phyloP scores from a whole-genome alignment of 352 stramenopile species.

The Detonula confervacea region DNA sequence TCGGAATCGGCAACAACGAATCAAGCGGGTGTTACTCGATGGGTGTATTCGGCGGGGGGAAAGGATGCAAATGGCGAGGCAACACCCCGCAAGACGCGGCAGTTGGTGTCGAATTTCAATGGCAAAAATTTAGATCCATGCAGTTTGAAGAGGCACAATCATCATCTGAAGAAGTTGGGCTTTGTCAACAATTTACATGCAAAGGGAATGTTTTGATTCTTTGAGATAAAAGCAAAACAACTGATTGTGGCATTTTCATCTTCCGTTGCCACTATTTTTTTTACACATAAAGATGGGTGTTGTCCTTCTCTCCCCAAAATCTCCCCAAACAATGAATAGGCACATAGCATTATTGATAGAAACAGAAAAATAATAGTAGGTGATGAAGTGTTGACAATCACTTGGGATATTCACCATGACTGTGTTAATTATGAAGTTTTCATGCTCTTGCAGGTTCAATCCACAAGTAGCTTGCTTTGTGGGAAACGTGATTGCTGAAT shows the following conservation, averaged over 20 bases:
- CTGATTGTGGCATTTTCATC: too few species aligned
- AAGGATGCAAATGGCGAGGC: constrained; percentile 37
- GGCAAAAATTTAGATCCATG: constrained; percentile 80
- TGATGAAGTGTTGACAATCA: too few species aligned
- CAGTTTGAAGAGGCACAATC: constrained; percentile 69
- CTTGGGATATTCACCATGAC: too few species aligned
- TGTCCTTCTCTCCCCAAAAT: too few species aligned
- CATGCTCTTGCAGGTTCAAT: constrained; percentile 8
- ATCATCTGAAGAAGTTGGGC: constrained; percentile 65
- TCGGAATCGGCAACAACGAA: constrained; percentile 27
- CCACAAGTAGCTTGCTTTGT: constrained; percentile 4
- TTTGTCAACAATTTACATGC: constrained; percentile 83
- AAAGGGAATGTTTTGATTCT: constrained; percentile 76
- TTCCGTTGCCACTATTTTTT: too few species aligned
- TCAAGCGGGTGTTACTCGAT: constrained; percentile 49
- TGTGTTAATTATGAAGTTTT: too few species aligned
- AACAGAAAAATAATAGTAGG: constrained; percentile 2
- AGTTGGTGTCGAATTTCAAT: constrained; percentile 71
- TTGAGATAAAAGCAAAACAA: too few species aligned
- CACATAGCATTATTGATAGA: constrained; percentile 13
- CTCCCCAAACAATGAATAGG: too few species aligned
- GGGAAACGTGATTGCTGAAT: too few species aligned
- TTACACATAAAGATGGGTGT: too few species aligned
- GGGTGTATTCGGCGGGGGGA: constrained; percentile 48
- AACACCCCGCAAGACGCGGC: constrained; percentile 36